phyloP scores from a whole-genome alignment of 495 filamentous ascomycete species.

The Cetradonia linearis region DNA sequence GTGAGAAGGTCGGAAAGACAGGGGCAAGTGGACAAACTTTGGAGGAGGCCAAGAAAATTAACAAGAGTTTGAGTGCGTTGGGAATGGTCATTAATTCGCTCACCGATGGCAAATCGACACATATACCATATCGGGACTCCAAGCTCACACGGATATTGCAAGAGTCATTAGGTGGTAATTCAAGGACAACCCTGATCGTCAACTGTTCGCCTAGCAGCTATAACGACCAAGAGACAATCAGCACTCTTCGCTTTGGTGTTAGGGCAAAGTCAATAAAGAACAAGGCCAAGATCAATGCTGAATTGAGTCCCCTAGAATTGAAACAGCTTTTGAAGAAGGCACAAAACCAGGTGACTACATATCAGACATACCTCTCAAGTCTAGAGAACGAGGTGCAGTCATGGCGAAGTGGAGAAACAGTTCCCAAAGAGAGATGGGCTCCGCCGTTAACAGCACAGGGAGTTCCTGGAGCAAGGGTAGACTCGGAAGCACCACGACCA shows the following conservation, averaged over 20 bases:
- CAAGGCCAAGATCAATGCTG: conserved; percentile 98
- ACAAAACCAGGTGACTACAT: conserved; percentile 78
- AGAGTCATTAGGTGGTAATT: conserved; percentile 94
- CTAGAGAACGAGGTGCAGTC: conserved; percentile 74
- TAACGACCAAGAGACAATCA: conserved; percentile 91
- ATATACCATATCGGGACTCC: conserved; percentile 94
- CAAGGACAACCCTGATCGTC: conserved; percentile 91
- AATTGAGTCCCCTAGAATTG: conserved; percentile 88
- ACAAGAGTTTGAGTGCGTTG: conserved; percentile 94
- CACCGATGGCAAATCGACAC: conserved; percentile 96
- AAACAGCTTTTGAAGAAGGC: conserved; percentile 86
- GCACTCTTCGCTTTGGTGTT: conserved; percentile 91
- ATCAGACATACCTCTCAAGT: conserved; percentile 73
- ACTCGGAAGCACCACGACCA: conserved; percentile 50
- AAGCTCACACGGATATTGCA: conserved; percentile 96
- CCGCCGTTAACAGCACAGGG: conserved; percentile 50
- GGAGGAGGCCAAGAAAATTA: conserved; percentile 99
- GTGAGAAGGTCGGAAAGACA: conserved; percentile 97
- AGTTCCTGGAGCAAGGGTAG: conserved; percentile 45
- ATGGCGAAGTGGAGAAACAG: conserved; percentile 80
- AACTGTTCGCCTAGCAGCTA: conserved; percentile 98
- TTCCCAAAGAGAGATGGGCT: conserved; percentile 79
- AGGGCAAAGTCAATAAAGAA: conserved; percentile 98
- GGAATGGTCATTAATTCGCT: conserved; percentile 99
- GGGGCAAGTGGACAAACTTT: conserved; percentile 95